Evolutionary conservation across 2,329 filamentous ascomycete genomes (phyloP).

Genomic region (Colletotrichum noveboracense): DNA sequence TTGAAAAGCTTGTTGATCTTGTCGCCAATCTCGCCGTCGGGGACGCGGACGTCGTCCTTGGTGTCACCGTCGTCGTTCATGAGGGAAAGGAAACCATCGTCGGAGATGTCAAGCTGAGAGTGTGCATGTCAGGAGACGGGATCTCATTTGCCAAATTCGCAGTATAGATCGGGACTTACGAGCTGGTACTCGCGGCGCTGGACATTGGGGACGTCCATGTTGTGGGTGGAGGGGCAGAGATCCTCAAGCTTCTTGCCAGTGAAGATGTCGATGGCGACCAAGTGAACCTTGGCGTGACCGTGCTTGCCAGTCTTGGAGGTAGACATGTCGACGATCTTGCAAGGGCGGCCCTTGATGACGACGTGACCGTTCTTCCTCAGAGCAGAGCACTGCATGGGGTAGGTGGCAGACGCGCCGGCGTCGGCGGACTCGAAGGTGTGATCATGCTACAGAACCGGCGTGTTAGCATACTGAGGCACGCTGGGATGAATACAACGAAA

Average conservation of each 20-base stretch:
- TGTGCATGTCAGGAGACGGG: neutral
- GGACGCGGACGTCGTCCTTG: constrained; percentile 95
- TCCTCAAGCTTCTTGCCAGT: constrained; percentile 99
- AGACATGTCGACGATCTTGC: constrained; percentile 99
- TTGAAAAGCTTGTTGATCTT: constrained; percentile 84
- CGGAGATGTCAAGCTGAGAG: constrained; percentile 82
- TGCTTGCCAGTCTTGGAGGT: constrained; percentile 99
- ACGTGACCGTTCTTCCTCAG: constrained; percentile 99
- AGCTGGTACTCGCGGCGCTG: constrained; percentile 90
- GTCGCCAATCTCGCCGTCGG: constrained; percentile 86
- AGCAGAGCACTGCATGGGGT: constrained; percentile 99
- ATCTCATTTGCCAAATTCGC: neutral
- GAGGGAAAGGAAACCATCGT: constrained; percentile 93
- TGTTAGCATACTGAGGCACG: neutral
- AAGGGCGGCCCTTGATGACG: constrained; percentile 97
- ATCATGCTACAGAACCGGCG: constrained; percentile 58
- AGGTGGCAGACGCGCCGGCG: constrained; percentile 94
- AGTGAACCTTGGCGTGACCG: constrained; percentile 99
- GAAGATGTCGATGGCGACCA: constrained; percentile 99
- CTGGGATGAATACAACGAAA: neutral
- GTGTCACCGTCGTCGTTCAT: constrained; percentile 85
- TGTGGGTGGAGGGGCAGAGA: constrained; percentile 95
- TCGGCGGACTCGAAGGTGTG: constrained; percentile 88
- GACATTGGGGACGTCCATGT: constrained; percentile 98
- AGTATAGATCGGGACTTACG: constrained; percentile 62